These are phyloP conservation scores for Guyanaporus albipodus DNA, from an alignment of 768 basidiomycete genomes.

Conservation along the genomic window DNA sequence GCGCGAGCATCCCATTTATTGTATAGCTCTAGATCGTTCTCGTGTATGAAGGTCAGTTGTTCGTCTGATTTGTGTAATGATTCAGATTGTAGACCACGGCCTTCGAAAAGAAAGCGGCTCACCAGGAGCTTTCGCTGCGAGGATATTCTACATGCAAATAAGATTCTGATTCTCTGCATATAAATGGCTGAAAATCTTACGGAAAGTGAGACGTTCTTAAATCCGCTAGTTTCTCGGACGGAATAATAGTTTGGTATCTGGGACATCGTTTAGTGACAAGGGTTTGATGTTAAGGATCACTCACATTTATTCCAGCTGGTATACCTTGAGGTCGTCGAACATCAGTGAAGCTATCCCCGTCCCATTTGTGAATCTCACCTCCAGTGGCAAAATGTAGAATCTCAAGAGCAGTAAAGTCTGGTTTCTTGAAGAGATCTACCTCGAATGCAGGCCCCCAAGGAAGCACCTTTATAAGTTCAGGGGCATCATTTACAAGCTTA, in stretches of 20 bases:
- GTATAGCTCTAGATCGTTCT: slow-evolving; percentile 70
- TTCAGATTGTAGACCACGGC: not conserved
- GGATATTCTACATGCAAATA: slow-evolving; percentile 56
- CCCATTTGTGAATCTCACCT: slow-evolving; percentile 39
- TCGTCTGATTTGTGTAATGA: slow-evolving; percentile 46
- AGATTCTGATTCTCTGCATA: not conserved
- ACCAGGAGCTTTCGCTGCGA: slow-evolving; percentile 86
- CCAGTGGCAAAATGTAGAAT: slow-evolving; percentile 81
- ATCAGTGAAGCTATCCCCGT: not conserved
- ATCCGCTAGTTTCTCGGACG: slow-evolving; percentile 74
- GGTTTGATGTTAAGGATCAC: slow-evolving; percentile 13
- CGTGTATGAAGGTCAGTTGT: slow-evolving; percentile 77
- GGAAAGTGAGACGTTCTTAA: slow-evolving; percentile 86
- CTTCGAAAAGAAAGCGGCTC: slow-evolving; percentile 16
- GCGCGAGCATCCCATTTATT: slow-evolving; percentile 73
- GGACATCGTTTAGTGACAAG: not conserved
- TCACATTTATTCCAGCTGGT: slow-evolving; percentile 80
- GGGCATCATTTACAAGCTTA: slow-evolving; percentile 68
- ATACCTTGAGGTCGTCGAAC: slow-evolving; percentile 46
- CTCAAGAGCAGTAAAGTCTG: slow-evolving; percentile 85
- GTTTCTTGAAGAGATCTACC: slow-evolving; percentile 75
- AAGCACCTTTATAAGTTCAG: slow-evolving; percentile 72
- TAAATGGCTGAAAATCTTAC: slow-evolving; percentile 37
- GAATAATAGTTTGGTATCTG: slow-evolving; percentile 87
- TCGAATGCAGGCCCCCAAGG: slow-evolving; percentile 75